Evolutionary conservation across 805 yeast species (phyloP), one percentile per base, ranked within the genome.

Genomic region (Wickerhamiella australiensis): DNA sequence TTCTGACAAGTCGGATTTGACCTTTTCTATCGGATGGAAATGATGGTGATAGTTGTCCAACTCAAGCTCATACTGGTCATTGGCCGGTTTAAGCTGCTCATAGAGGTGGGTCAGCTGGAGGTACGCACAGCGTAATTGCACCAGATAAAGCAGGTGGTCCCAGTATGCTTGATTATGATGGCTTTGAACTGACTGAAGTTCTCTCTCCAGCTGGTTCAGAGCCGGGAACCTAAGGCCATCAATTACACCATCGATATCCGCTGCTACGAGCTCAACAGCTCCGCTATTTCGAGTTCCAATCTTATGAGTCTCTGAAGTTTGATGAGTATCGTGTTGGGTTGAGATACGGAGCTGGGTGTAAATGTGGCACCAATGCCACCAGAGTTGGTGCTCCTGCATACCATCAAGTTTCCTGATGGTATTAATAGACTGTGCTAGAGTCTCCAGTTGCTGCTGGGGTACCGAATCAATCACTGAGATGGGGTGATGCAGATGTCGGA

Each of bases 301-400:
- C 12, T 25, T 33, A 2, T 29, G 13, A 5, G 7, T 3, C 13
- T 29, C 17, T 21, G 20, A n/a, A n/a, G n/a, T 12, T 5, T 36
- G 33, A 21, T 31, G 40, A 13, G 35, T 22, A 6, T 5, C 18
- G 27, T 33, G 47, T 3, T 20, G 26, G 5, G 47, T 33, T 17
- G 47, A 43, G 5, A 43, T 33, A 7, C 47, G 36, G 20, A 45
- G 47, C 23, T 45, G 41, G 5, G 47, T 35, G 15, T 35, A 35
- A 11, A 45, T 35, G 7, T 31, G 25, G 47, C 47, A 45, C 47
- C 47, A 45, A 12, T 25, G 31, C 47, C 47, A 45, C 47, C 47
- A 45, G n/a, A 21, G 15, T 3, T 17, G 23, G 21, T 35, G 35
- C 12, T n/a, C 18, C 13, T n/a, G 27, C 33, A 31, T 23, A 17